phyloP scores from a whole-genome alignment of 1,284 basidiomycete species.

The Mycosarcoma maydis region DNA sequence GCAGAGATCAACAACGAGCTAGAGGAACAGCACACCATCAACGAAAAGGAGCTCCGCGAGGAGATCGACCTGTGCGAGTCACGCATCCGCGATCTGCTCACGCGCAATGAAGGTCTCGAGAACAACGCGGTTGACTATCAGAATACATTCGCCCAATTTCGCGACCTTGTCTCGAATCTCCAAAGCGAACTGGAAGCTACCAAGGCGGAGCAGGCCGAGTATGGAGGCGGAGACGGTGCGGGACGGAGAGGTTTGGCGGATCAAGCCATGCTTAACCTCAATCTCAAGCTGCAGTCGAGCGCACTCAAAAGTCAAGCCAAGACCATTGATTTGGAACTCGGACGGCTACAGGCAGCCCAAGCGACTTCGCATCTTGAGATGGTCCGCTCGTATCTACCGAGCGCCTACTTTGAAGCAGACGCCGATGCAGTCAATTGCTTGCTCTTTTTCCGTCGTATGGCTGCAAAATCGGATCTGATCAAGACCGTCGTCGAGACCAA shows the following conservation, averaged over 20 bases:
- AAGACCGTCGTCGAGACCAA: constrained; percentile 56
- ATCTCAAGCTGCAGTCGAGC: constrained; percentile 61
- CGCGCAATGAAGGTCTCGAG: constrained; percentile 48
- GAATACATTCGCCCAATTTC: constrained; percentile 60
- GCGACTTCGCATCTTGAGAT: constrained; percentile 57
- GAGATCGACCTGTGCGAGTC: constrained; percentile 73
- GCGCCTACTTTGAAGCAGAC: constrained; percentile 57
- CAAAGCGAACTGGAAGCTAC: constrained; percentile 58
- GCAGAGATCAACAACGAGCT: constrained; percentile 96
- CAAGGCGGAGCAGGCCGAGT: constrained; percentile 49
- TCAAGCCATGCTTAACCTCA: constrained; percentile 63
- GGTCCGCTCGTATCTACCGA: constrained; percentile 57
- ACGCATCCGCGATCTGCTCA: constrained; percentile 35
- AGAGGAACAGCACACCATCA: constrained; percentile 94
- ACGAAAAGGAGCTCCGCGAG: constrained; percentile 88
- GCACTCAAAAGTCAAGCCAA: constrained; percentile 64
- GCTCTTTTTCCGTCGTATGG: constrained; percentile 64
- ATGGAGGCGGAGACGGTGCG: constrained; percentile 29
- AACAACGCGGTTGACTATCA: constrained; percentile 59
- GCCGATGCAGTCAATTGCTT: constrained; percentile 56
- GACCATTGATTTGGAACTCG: constrained; percentile 59
- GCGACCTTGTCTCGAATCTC: constrained; percentile 60
- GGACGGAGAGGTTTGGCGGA: constrained; percentile 43
- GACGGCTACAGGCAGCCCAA: constrained; percentile 55
- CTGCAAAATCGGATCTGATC: constrained; percentile 59